phyloP scores from a whole-genome alignment of 495 filamentous ascomycete species.

The Talaromyces trachyspermus region DNA sequence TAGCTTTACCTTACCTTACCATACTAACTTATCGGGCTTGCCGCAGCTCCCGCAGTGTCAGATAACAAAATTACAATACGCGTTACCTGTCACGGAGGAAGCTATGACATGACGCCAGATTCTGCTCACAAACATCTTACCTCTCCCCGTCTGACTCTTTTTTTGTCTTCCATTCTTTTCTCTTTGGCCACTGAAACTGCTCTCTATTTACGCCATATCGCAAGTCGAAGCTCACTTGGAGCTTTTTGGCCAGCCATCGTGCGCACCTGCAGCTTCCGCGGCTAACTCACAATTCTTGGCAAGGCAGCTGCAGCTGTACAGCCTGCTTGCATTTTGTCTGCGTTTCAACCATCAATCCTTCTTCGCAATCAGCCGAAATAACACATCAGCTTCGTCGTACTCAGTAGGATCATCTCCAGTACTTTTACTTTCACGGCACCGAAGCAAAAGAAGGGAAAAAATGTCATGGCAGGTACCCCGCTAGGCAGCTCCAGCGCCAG shows the following conservation, averaged over 20 bases:
- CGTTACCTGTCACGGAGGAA: too few relatives aligned
- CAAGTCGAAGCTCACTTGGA: neutral
- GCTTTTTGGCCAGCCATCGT: neutral
- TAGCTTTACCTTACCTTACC: neutral
- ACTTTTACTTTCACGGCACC: neutral
- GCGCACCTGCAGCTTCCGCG: neutral
- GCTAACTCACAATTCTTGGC: slow-evolving; percentile 7
- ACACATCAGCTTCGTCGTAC: too few relatives aligned
- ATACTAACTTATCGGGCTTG: neutral
- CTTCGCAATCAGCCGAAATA: too few relatives aligned
- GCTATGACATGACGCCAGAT: slow-evolving; percentile 5
- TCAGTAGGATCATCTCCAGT: neutral
- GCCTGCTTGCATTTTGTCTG: neutral
- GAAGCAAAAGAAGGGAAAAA: slow-evolving; percentile 17
- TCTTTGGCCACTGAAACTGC: neutral
- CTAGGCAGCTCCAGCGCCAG: slow-evolving; percentile 41
- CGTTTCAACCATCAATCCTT: neutral
- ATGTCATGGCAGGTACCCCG: slow-evolving; percentile 46
- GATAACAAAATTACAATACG: too few relatives aligned
- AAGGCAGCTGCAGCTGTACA: slow-evolving; percentile 7
- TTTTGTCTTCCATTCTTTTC: slow-evolving; percentile 1
- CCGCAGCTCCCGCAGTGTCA: too few relatives aligned
- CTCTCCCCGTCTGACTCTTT: neutral
- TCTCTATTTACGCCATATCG: neutral
- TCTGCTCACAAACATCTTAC: slow-evolving; percentile 3